A percentile compares a stretch with the other conserved stretches of the same genome.
These are phyloP conservation scores for Carex sylvatica DNA, from an alignment of 202 grass and related monocot genomes.

Conservation along the genomic window DNA sequence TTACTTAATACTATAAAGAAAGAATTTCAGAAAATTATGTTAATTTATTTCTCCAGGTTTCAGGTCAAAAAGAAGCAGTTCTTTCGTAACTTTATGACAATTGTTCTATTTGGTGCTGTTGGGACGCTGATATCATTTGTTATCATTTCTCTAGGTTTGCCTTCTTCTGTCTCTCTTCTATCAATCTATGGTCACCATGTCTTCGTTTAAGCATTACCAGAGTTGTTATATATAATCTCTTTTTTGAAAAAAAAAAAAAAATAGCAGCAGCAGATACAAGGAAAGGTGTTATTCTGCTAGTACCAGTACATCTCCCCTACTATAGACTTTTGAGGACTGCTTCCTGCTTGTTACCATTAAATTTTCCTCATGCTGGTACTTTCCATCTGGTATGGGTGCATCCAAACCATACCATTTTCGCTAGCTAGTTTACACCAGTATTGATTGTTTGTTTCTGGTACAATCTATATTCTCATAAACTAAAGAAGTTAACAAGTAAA, in stretches of 20 bases:
- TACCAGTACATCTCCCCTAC: background rate
- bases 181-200: background rate
- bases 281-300: background rate
- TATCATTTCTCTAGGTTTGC: conserved; percentile 62
- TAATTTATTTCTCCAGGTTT: conserved; percentile 49
- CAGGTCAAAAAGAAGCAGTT: conserved; percentile 97
- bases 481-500: background rate
- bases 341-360: background rate
- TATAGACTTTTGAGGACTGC: background rate
- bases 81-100: conserved; percentile 92
- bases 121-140: conserved; percentile 87
- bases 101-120: conserved; percentile 79
- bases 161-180: background rate
- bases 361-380: background rate
- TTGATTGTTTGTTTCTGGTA: background rate
- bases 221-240: background rate
- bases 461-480: background rate
- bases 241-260: background rate
- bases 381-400: background rate
- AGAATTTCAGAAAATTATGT: background rate
- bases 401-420: conserved; percentile 2
- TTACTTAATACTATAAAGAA: conserved; percentile 13
- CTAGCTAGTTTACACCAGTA: background rate
- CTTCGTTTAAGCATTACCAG: background rate
- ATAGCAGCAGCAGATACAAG: background rate